Conservation (phyloP, 1,139 yeast species). For the Lodderomyces pseudojiufengensis region DNA sequence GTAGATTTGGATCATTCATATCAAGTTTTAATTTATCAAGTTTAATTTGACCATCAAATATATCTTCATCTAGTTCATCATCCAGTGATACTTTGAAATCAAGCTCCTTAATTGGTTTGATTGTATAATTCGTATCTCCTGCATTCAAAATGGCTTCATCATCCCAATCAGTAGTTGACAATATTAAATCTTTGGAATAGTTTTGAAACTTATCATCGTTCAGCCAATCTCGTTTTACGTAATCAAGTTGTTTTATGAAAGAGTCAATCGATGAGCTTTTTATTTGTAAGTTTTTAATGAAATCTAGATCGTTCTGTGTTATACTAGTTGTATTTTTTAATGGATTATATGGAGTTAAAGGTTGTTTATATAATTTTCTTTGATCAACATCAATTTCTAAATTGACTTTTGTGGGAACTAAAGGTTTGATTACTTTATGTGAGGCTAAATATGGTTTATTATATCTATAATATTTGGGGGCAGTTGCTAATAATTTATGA, state of each 20-base stretch:
- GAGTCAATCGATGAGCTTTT: conserved; percentile 19
- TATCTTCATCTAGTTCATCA: conserved; percentile 51
- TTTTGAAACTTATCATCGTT: conserved; percentile 37
- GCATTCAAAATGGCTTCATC: conserved; percentile 61
- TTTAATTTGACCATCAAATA: conserved; percentile 69
- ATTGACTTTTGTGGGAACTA: conserved; percentile 55
- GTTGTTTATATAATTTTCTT: conserved; percentile 39
- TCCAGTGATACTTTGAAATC: conserved; percentile 5
- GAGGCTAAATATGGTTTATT: conserved; percentile 49
- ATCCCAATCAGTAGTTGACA: conserved; percentile 86
- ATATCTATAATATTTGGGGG: conserved; percentile 51
- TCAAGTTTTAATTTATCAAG: conserved; percentile 54
- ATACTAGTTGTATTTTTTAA: conserved; percentile 18
- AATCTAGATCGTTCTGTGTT: conserved; percentile 25
- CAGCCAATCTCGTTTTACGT: conserved; percentile 34
- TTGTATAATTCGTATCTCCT: conserved; percentile 20
- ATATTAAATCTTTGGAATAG: conserved; percentile 55
- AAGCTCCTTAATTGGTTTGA: conserved; percentile 14
- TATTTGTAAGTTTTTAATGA: conserved; percentile 25
- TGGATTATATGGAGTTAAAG: conserved; percentile 6
- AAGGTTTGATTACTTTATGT: conserved; percentile 43
- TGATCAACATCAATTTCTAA: conserved; percentile 50
- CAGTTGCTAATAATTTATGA: conserved; percentile 64
- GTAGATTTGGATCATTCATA: conserved; percentile 79
- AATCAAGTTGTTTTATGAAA: conserved; percentile 25